These are phyloP conservation scores for Ogataea hybrid DNA, from an alignment of 1,139 yeast species.

Conservation along the genomic window DNA sequence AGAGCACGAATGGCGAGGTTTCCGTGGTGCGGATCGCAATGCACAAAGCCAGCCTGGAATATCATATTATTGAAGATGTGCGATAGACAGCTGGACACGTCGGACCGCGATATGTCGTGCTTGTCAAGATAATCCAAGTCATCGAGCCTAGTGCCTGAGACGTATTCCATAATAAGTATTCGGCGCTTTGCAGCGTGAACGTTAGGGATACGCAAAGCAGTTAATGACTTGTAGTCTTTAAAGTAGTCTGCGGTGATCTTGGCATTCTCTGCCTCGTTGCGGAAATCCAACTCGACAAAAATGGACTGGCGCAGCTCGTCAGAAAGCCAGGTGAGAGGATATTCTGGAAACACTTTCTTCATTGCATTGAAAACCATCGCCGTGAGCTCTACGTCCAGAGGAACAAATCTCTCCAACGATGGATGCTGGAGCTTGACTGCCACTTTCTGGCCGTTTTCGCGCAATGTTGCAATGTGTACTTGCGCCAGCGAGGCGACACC, in stretches of 20 bases:
- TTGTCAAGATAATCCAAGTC: slow-evolving; percentile 61
- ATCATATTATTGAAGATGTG: slow-evolving; percentile 95
- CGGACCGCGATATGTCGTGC: slow-evolving; percentile 66
- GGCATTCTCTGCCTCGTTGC: slow-evolving; percentile 84
- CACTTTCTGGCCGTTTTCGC: slow-evolving; percentile 62
- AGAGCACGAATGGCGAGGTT: slow-evolving; percentile 75
- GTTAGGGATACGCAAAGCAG: slow-evolving; percentile 80
- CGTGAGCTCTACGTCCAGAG: slow-evolving; percentile 81
- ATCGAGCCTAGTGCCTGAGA: slow-evolving; percentile 82
- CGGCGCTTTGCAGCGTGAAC: slow-evolving; percentile 67
- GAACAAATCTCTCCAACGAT: slow-evolving; percentile 79
- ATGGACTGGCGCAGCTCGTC: slow-evolving; percentile 87
- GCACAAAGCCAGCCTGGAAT: slow-evolving; percentile 87
- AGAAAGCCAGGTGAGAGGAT: slow-evolving; percentile 90
- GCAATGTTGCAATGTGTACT: slow-evolving; percentile 77
- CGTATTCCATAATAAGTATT: slow-evolving; percentile 83
- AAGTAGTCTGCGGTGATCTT: slow-evolving; percentile 66
- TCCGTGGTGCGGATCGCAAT: slow-evolving; percentile 99
- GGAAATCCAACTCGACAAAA: slow-evolving; percentile 84
- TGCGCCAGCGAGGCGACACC: slow-evolving; percentile 99
- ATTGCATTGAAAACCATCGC: slow-evolving; percentile 71
- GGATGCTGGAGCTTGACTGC: slow-evolving; percentile 98
- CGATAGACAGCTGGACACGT: slow-evolving; percentile 81
- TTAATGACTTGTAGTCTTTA: slow-evolving; percentile 47
- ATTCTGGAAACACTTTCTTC: slow-evolving; percentile 84